Percentiles rank a stretch among this genome's conserved stretches.
These are phyloP conservation scores for Trametopsis cervina DNA, from an alignment of 768 basidiomycete species.

Conservation along the genomic window DNA sequence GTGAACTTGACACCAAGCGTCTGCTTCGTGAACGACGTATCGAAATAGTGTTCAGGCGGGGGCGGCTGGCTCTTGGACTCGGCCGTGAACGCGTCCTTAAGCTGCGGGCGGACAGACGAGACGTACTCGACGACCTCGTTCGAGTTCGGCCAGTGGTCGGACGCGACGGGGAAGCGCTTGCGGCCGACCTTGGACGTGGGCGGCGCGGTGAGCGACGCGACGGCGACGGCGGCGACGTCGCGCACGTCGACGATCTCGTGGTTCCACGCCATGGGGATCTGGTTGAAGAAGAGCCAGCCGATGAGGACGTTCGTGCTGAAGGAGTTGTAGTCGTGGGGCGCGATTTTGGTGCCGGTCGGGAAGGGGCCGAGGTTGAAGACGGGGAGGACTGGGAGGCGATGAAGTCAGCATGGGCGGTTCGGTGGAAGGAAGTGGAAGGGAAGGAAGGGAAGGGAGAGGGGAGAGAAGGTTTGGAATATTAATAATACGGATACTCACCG, in stretches of 20 bases:
- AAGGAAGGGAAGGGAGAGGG: too few species aligned
- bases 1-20: slow-evolving; percentile 13
- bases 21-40: slow-evolving; percentile 11
- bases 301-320: background rate
- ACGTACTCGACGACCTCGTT: slow-evolving; percentile 6
- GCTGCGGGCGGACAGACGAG: slow-evolving; percentile 8
- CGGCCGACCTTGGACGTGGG: slow-evolving; percentile 2
- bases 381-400: background rate
- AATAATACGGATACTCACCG: slow-evolving; percentile 13
- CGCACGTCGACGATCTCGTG: slow-evolving; percentile 24
- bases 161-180: slow-evolving; percentile 8
- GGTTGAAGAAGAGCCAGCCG: background rate
- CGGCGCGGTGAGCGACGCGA: slow-evolving; percentile 17
- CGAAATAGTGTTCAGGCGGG: background rate
- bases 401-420: slow-evolving; percentile 8
- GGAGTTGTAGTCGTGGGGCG: background rate
- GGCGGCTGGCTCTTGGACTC: slow-evolving; percentile 2
- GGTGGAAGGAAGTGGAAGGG: slow-evolving; percentile 1
- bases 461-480: too few species aligned
- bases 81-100: slow-evolving; percentile 6
- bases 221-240: slow-evolving; percentile 26
- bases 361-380: slow-evolving; percentile 10
- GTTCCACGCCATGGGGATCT: background rate
- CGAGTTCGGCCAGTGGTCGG: slow-evolving; percentile 1
- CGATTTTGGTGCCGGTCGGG: slow-evolving; percentile 6